Base-by-base conservation (phyloP, 2,329 filamentous ascomycete species). In the Gyromitra esculenta region DNA sequence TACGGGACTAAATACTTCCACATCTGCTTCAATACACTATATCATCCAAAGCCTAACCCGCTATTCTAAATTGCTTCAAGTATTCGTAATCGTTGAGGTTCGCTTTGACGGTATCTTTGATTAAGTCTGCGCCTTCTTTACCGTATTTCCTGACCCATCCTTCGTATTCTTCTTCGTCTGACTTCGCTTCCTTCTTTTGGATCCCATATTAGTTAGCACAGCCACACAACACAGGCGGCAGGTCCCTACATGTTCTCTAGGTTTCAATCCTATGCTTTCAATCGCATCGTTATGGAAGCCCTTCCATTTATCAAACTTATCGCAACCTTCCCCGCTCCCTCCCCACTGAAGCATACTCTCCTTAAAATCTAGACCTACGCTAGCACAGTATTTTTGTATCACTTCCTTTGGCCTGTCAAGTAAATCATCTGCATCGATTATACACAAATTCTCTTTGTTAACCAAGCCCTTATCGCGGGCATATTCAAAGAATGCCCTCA, bases 281-380 rank as follows among this genome's bases (percentile, higher is more conserved):
- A 98, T 92, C 13, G 94, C 96, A 86, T 98, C 96, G 80, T 98
- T 92, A 83, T 98, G 96, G 85, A 97, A 98, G 9, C 96, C 96
- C 80, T 90, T 92, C 96, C 96, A 98, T 86, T 99, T 98, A 85
- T 94, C 93, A 85, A 98, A 98, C 18, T 90, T 90, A 78, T 89
- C 87, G 1, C 94, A 95, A 77, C 88, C 86, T 66, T 85, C 81
- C 80, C 93, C 90, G 81, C 91, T 90, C 79, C 92, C 91, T 67
- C 91, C 89, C 96, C 96, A 98, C 75, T 88, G 87, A 78, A 99
- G 86, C 94, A 98, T 97, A 13, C 88, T 86, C 0, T 89, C 88
- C 57, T 86, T 85, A 83, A 91, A 99, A 15, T 92, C 88, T 76
- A 97, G 87, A 35, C 91, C 93, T 13, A 94, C 92, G 80, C 90